Evolutionary conservation across 108 stramenopile species (phyloP).

Genomic region (Licmophora abbreviata): DNA sequence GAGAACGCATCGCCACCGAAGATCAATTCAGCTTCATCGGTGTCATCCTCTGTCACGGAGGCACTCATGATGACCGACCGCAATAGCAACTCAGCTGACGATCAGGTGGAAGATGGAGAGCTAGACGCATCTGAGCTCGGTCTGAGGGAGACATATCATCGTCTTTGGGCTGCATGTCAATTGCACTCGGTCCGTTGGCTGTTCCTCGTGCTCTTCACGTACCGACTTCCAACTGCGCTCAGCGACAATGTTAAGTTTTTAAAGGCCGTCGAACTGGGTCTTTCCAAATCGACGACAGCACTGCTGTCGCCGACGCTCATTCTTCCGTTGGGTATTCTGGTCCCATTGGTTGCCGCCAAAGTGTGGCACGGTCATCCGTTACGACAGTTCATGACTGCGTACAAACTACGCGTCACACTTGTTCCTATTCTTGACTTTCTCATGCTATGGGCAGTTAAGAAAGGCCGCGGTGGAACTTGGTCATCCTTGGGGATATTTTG

Average conservation of each 20-base stretch:
- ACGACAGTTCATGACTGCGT: slow-evolving; percentile 76
- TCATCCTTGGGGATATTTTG: slow-evolving; percentile 47
- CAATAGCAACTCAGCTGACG: slow-evolving; percentile 19
- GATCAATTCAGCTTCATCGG: slow-evolving; percentile 9
- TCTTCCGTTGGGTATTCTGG: slow-evolving; percentile 79
- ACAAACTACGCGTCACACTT: slow-evolving; percentile 73
- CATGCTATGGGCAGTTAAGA: slow-evolving; percentile 47
- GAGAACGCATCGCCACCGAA: slow-evolving; percentile 27
- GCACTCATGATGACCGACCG: no score
- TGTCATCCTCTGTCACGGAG: neutral
- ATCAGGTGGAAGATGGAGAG: slow-evolving; percentile 72
- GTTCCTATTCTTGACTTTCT: slow-evolving; percentile 70
- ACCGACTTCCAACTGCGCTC: slow-evolving; percentile 75
- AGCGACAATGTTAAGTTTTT: slow-evolving; percentile 87
- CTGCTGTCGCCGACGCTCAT: slow-evolving; percentile 77
- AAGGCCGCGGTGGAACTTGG: slow-evolving; percentile 17
- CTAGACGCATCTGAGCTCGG: slow-evolving; percentile 82
- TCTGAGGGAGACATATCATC: slow-evolving; percentile 74
- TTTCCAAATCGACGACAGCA: slow-evolving; percentile 79
- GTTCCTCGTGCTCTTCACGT: slow-evolving; percentile 82
- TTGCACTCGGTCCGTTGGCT: slow-evolving; percentile 84
- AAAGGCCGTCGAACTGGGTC: slow-evolving; percentile 79
- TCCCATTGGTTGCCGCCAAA: slow-evolving; percentile 65
- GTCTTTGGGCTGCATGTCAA: slow-evolving; percentile 70
- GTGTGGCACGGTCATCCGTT: slow-evolving; percentile 71